phyloP scores from a whole-genome alignment of 441 rosid genomes.

The Populus tomentosa region DNA sequence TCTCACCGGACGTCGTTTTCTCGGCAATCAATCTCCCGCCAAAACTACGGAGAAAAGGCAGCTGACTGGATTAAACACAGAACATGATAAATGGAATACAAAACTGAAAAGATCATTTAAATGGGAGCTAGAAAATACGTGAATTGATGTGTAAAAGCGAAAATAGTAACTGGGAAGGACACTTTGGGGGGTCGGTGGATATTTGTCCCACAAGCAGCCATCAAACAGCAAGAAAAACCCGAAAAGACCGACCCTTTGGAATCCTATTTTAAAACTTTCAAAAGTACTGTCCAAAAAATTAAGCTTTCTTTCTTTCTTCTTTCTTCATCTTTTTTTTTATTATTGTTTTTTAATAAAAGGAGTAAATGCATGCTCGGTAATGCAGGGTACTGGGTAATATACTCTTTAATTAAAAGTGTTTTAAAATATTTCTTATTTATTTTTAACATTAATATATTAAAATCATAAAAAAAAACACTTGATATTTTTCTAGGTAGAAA shows the following conservation, averaged over 20 bases:
- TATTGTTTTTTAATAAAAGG: no score
- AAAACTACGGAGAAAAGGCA: constrained; percentile 4
- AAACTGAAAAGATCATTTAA: neutral
- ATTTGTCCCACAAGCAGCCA: constrained; percentile 67
- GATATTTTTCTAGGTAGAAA: no score
- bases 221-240: constrained; percentile 32
- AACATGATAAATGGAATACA: neutral
- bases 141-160: neutral
- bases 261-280: constrained; percentile 48
- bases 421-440: neutral
- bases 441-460: no score
- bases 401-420: no score
- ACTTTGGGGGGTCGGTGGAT: constrained; percentile 39
- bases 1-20: constrained; percentile 23
- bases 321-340: no score
- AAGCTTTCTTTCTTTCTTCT: no score
- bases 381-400: no score
- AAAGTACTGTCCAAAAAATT: neutral
- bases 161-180: neutral
- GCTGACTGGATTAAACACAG: constrained; percentile 9
- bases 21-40: constrained; percentile 45
- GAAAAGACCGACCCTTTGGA: constrained; percentile 57
- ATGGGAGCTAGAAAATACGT: neutral
- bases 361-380: neutral
- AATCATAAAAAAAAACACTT: no score